Base-by-base conservation (phyloP, 805 yeast species). In the Candida ipomoeae region DNA sequence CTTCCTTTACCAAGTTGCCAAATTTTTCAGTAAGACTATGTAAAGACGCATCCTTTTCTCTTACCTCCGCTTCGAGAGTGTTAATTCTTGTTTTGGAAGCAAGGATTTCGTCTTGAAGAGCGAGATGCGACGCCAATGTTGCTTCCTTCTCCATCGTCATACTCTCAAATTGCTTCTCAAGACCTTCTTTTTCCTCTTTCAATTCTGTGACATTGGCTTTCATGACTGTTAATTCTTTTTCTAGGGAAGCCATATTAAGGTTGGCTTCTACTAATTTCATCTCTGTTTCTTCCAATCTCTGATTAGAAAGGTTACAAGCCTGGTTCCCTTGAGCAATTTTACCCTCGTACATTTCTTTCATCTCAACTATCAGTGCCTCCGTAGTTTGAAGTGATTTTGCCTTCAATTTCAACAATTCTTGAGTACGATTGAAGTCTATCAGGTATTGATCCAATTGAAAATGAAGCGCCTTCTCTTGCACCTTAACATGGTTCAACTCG, bases 1-100 rank as follows among this genome's bases (percentile, higher is more conserved):
- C 55, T 37, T 61, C 62, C 23, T 52, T 50, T 43, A 55, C 45
- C 46, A 55, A 39, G 5, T 48, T 52, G 23, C 39, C 44, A 32
- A 55, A 51, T 18, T 54, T 59, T 15, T 52, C 44, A 38, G 59
- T 58, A 5, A 64, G 53, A 32, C 60, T 62, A n/a, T 46, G 53
- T 33, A 56, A 54, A n/a, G 58, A 55, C 2, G 53, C 55, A 20
- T 59, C 64, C 39, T 61, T 62, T 32, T 63, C 66, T 31, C 51
- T 51, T 11, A 58, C 20, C 31, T 56, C 48, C 14, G 41, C 32
- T 47, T 62, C 62, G 5, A 63, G 52, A 4, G 11, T 21, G 10
- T 17, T 3, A 6, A 49, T 38, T 34, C 48, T 41, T 33, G 36
- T 43, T 3, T 42, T 35, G 6, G 34, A 38, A 6, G 31, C 15